Evolutionary conservation across 2,329 filamentous ascomycete species (phyloP).

Genomic region (Hypomyces rosellus): DNA sequence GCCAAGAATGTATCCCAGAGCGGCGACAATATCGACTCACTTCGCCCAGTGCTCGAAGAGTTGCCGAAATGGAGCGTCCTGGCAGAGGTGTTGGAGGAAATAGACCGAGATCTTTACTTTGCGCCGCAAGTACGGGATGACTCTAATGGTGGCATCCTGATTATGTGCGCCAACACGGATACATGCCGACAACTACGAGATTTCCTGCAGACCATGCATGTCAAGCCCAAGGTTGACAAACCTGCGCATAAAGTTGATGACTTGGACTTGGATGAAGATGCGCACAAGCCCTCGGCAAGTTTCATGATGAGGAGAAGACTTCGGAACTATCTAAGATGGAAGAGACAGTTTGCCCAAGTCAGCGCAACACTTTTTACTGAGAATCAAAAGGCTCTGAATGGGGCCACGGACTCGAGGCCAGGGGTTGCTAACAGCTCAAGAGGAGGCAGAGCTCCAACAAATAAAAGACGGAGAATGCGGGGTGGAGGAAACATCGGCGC

Average conservation of each 20-base stretch:
- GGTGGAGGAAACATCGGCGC: conserved; percentile 63
- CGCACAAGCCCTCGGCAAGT: conserved; percentile 62
- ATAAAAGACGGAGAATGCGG: conserved; percentile 78
- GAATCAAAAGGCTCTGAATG: conserved; percentile 69
- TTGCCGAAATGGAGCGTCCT: conserved; percentile 89
- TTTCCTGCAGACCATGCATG: conserved; percentile 85
- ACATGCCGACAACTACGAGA: conserved; percentile 86
- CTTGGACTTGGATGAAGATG: conserved; percentile 43
- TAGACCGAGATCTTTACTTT: conserved; percentile 83
- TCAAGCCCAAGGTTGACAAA: conserved; percentile 49
- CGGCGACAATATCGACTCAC: conserved; percentile 48
- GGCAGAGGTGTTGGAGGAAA: conserved; percentile 87
- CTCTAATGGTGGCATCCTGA: conserved; percentile 84
- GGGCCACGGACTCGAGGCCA: conserved; percentile 53
- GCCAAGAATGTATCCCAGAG: conserved; percentile 44
- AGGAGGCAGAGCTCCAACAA: conserved; percentile 61
- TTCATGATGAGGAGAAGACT: conserved; percentile 89
- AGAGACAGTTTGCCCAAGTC: conserved; percentile 79
- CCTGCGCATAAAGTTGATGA: conserved; percentile 18
- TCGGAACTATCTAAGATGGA: conserved; percentile 84
- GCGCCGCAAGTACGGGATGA: conserved; percentile 71
- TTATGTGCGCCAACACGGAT: conserved; percentile 88
- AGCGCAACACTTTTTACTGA: conserved; percentile 72
- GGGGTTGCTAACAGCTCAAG: conserved; percentile 38
- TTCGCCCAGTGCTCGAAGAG: conserved; percentile 82